phyloP scores from a whole-genome alignment of 371 early-diverging fungal species.

The Mucor irregularis region DNA sequence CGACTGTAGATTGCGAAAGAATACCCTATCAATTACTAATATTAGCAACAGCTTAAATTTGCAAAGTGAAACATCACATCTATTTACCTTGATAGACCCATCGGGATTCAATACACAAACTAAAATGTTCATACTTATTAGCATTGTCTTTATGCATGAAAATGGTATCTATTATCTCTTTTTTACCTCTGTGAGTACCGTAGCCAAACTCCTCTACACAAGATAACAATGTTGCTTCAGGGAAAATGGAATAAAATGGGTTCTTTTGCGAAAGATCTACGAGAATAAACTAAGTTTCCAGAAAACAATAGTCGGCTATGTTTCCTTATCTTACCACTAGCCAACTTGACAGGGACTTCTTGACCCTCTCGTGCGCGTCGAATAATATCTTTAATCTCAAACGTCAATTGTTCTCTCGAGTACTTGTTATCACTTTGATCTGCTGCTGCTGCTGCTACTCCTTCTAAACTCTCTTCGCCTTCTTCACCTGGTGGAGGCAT shows the following conservation, averaged over 20 bases:
- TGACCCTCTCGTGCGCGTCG: conserved; percentile 56
- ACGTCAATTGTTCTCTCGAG: conserved; percentile 12
- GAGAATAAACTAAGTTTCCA: background rate
- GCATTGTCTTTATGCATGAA: background rate
- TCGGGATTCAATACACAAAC: conserved; percentile 65
- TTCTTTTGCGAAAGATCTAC: conserved; percentile 79
- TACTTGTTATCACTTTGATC: no score
- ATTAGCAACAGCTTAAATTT: background rate
- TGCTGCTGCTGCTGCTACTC: no score
- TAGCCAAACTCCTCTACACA: conserved; percentile 75
- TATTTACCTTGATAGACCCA: conserved; percentile 41
- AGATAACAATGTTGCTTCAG: conserved; percentile 74
- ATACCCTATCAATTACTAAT: conserved; percentile 55
- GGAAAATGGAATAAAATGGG: conserved; percentile 81
- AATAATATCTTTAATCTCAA: conserved; percentile 62
- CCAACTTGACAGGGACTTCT: conserved; percentile 66
- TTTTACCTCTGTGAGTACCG: conserved; percentile 75
- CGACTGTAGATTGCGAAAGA: conserved; percentile 76
- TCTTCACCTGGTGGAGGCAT: conserved; percentile 21
- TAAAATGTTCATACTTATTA: no score
- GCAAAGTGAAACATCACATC: no score
- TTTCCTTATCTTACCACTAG: conserved; percentile 43
- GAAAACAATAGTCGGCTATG: background rate
- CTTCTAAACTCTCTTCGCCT: background rate
- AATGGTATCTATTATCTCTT: background rate